Evolutionary conservation across 2,329 filamentous ascomycete genomes (phyloP).

Genomic region (Xylariaceae sp.): DNA sequence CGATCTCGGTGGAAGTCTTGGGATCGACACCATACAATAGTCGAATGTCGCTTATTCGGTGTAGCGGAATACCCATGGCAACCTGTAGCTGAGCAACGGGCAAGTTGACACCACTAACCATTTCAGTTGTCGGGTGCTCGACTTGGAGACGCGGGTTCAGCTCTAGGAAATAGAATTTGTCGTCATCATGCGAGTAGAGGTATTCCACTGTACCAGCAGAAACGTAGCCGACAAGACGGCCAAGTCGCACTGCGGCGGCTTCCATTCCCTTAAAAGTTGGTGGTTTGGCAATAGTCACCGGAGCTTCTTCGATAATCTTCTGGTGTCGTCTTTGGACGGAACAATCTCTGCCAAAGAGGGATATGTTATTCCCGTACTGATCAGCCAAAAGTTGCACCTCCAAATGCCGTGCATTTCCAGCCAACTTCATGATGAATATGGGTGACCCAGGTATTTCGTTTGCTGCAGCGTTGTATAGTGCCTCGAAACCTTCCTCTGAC

Average conservation of each 20-base stretch:
- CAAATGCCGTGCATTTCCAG: slow-evolving; percentile 90
- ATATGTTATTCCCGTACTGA: slow-evolving; percentile 99
- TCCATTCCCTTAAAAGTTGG: slow-evolving; percentile 95
- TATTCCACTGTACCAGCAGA: slow-evolving; percentile 99
- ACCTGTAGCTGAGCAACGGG: slow-evolving; percentile 97
- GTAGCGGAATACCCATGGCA: slow-evolving; percentile 95
- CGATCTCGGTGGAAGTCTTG: slow-evolving; percentile 77
- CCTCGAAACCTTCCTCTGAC: slow-evolving; percentile 74
- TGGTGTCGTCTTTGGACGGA: slow-evolving; percentile 97
- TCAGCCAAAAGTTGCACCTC: slow-evolving; percentile 96
- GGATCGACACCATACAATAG: slow-evolving; percentile 94
- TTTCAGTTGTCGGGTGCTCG: slow-evolving; percentile 98
- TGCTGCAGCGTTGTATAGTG: slow-evolving; percentile 89
- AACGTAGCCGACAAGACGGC: slow-evolving; percentile 92
- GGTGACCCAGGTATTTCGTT: slow-evolving; percentile 97
- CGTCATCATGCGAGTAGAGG: slow-evolving; percentile 93
- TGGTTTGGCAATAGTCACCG: slow-evolving; percentile 88
- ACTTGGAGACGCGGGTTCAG: slow-evolving; percentile 98
- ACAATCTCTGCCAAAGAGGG: slow-evolving; percentile 95
- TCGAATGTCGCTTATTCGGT: slow-evolving; percentile 93
- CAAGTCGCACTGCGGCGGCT: slow-evolving; percentile 88
- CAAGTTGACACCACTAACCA: slow-evolving; percentile 97
- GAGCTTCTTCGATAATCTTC: slow-evolving; percentile 99
- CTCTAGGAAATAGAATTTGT: slow-evolving; percentile 99
- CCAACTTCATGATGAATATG: slow-evolving; percentile 99